Conservation (phyloP, 148 eudicot species). For the Chenopodium suecicum region DNA sequence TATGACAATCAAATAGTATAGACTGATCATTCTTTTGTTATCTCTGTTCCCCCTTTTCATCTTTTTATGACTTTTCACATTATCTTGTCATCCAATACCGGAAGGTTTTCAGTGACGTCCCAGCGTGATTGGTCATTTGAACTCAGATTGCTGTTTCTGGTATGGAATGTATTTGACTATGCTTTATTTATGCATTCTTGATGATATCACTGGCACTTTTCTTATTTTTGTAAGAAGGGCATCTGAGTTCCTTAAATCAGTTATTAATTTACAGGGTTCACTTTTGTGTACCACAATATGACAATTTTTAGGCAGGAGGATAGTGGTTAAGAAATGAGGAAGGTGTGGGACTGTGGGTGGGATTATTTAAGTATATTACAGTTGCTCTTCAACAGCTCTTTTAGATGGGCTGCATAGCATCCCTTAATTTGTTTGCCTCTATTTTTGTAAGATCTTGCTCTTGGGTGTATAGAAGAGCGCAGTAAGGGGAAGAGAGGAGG, state of each 20-base stretch:
- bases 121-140: not conserved
- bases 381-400: not conserved
- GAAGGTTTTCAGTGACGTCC: not conserved
- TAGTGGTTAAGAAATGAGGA: conserved; percentile 10
- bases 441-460: not conserved
- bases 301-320: not conserved
- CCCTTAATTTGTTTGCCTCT: not conserved
- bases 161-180: not conserved
- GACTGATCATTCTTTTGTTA: not conserved
- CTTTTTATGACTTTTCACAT: no score
- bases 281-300: not conserved
- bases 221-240: not conserved
- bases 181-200: not conserved
- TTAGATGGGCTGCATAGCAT: conserved; percentile 1
- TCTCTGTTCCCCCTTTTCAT: not conserved
- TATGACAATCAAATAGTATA: not conserved
- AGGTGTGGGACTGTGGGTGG: not conserved
- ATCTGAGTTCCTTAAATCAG: not conserved
- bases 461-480: not conserved
- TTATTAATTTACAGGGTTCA: not conserved
- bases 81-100: not conserved
- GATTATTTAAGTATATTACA: not conserved
- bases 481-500: conserved; percentile 10
- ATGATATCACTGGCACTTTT: not conserved
- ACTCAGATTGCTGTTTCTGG: not conserved